Conservation (phyloP, 345 rosid species). For the Durio zibethinus region DNA sequence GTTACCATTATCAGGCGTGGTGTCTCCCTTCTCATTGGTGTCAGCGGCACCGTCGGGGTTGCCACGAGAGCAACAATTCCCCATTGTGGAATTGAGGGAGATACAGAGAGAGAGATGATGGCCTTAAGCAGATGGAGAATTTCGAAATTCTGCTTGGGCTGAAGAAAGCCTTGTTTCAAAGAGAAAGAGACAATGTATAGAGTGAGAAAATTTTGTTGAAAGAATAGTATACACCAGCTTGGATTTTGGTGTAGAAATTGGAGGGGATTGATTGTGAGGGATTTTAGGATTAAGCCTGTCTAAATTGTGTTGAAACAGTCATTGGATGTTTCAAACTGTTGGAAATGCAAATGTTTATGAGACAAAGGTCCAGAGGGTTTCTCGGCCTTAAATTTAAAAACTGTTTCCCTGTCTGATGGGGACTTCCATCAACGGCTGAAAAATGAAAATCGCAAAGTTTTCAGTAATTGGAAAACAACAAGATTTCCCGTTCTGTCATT, state of each 20-base stretch:
- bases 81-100: constrained; percentile 23
- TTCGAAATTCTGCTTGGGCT: background rate
- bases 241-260: constrained; percentile 25
- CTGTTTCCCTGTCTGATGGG: background rate
- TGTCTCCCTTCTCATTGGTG: constrained; percentile 27
- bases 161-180: constrained; percentile 9
- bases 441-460: background rate
- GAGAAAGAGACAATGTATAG: constrained; percentile 16
- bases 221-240: constrained; percentile 9
- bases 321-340: background rate
- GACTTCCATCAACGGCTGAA: background rate
- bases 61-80: constrained; percentile 21
- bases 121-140: constrained; percentile 20
- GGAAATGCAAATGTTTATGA: background rate
- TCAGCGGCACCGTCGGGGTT: constrained; percentile 24
- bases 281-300: constrained; percentile 27
- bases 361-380: constrained; percentile 28
- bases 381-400: constrained; percentile 16
- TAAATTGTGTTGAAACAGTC: constrained; percentile 18
- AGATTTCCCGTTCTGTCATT: background rate
- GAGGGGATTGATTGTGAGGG: constrained; percentile 28
- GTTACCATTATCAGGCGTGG: background rate
- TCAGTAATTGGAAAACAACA: background rate
- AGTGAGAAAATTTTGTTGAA: background rate
- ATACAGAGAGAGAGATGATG: constrained; percentile 20